phyloP scores from a whole-genome alignment of 2,329 filamentous ascomycete genomes.

The Periconia macrospinosa region DNA sequence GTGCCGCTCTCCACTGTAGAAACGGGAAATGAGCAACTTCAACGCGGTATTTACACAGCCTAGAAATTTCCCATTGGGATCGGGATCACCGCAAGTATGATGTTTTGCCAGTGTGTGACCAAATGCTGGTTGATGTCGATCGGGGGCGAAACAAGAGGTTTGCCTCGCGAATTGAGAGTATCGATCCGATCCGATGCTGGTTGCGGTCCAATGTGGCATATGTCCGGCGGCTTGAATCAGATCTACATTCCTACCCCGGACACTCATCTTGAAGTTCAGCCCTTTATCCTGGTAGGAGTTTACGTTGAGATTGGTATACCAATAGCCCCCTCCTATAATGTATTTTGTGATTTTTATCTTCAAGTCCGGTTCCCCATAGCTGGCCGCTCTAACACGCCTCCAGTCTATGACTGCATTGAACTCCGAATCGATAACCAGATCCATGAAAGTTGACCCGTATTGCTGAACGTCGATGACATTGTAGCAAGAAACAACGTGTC shows the following conservation, averaged over 20 bases:
- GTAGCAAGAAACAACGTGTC: constrained; percentile 9
- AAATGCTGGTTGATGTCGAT: neutral
- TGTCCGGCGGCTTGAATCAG: constrained; percentile 5
- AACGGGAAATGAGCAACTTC: constrained; percentile 7
- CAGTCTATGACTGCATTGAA: constrained; percentile 9
- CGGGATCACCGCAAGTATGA: constrained; percentile 2
- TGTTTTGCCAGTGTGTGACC: constrained; percentile 9
- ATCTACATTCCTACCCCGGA: constrained; percentile 5
- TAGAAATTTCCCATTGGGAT: neutral
- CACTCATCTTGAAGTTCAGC: neutral
- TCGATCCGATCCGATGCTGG: neutral
- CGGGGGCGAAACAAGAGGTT: too few relatives aligned
- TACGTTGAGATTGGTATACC: neutral
- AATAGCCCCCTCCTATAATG: neutral
- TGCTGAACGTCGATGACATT: constrained; percentile 4
- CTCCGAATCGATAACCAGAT: constrained; percentile 6
- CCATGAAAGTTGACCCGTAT: constrained; percentile 1
- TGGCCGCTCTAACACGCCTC: neutral
- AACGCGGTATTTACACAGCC: constrained; percentile 17
- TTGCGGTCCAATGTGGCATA: constrained; percentile 3
- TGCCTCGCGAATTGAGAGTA: too few relatives aligned
- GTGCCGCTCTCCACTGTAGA: neutral
- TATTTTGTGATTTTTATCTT: too few relatives aligned
- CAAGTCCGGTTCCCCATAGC: too few relatives aligned
- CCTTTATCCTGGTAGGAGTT: neutral